Conservation (phyloP, 2,329 filamentous ascomycete species). For the Trichoderma citrinoviride region DNA sequence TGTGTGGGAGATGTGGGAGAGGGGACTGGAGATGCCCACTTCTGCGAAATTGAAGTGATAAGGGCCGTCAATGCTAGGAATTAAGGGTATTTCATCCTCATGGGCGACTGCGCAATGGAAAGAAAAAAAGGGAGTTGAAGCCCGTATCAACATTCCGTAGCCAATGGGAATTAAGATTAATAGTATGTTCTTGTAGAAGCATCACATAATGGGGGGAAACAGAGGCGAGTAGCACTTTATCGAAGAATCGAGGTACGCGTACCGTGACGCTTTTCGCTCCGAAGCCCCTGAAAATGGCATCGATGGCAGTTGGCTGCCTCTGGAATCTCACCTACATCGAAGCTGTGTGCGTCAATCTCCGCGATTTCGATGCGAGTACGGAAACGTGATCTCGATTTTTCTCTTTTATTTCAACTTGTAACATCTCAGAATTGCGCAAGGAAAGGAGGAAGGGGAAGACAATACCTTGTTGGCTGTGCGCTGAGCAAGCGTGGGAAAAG, state of each 20-base stretch:
- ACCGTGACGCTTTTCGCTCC: not conserved
- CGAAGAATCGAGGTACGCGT: not conserved
- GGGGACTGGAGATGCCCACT: slow-evolving; percentile 1
- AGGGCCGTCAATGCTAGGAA: slow-evolving; percentile 1
- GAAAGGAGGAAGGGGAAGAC: too few species aligned
- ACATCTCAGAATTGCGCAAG: too few species aligned
- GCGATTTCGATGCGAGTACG: slow-evolving; percentile 2
- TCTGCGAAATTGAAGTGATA: slow-evolving; percentile 8
- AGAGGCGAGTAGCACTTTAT: too few species aligned
- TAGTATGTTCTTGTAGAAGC: not conserved
- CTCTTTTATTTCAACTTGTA: too few species aligned
- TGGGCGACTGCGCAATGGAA: not conserved
- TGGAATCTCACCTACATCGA: not conserved
- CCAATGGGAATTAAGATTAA: not conserved
- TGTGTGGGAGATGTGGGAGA: too few species aligned
- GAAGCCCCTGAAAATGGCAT: slow-evolving; percentile 8
- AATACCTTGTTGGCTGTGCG: too few species aligned
- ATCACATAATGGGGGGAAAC: too few species aligned
- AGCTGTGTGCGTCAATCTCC: slow-evolving; percentile 16
- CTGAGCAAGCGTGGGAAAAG: too few species aligned
- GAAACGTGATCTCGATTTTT: not conserved
- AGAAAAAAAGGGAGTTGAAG: not conserved
- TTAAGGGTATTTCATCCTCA: not conserved
- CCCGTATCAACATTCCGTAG: not conserved
- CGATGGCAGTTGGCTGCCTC: not conserved